phyloP scores from a whole-genome alignment of 2,329 filamentous ascomycete species.

The Apiospora malaysiana region DNA sequence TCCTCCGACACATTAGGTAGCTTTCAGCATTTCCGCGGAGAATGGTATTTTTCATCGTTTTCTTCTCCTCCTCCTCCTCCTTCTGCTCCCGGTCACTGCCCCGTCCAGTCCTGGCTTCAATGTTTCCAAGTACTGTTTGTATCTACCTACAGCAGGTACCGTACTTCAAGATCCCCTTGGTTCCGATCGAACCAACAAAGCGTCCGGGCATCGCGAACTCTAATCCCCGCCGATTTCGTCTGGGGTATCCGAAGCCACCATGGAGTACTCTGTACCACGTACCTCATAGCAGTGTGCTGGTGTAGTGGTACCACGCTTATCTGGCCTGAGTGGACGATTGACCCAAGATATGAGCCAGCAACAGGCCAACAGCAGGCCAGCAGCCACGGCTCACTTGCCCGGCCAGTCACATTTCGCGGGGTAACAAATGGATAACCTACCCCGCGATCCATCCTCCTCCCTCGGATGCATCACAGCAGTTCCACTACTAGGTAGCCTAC shows the following conservation, averaged over 20 bases:
- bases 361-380: no score
- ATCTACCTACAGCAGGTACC: neutral
- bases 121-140: no score
- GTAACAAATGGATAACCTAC: constrained; percentile 9
- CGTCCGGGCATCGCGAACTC: neutral
- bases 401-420: constrained; percentile 10
- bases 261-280: no score
- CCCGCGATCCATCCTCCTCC: constrained; percentile 8
- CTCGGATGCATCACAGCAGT: neutral
- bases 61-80: neutral
- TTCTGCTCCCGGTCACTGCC: no score
- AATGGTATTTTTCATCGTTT: neutral
- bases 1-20: neutral
- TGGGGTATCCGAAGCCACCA: constrained; percentile 4
- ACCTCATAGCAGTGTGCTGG: neutral
- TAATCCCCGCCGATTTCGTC: constrained; percentile 2
- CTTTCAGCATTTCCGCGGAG: constrained; percentile 15
- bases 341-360: neutral
- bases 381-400: neutral
- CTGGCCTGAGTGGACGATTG: neutral
- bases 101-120: no score
- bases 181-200: neutral
- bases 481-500: neutral
- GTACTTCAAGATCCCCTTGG: neutral
- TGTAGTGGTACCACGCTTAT: neutral